Evolutionary conservation across 768 basidiomycete genomes (phyloP).

Genomic region (Rhizopogon rudus): DNA sequence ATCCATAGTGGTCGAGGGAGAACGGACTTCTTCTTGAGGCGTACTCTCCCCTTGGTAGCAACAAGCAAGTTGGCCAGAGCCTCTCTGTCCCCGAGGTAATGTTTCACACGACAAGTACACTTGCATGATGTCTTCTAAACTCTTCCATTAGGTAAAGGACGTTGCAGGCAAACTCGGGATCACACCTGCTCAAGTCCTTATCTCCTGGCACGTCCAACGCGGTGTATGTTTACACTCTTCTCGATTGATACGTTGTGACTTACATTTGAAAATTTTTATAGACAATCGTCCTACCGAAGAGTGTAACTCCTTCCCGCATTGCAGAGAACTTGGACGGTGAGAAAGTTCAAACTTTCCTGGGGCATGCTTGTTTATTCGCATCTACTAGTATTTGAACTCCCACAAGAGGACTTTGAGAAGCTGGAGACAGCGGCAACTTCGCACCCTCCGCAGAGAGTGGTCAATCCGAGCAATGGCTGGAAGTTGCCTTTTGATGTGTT

Average conservation of each 20-base stretch:
- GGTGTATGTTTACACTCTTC: slow-evolving; percentile 41
- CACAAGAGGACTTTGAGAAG: slow-evolving; percentile 34
- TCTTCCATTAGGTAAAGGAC: slow-evolving; percentile 36
- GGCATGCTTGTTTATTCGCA: neutral
- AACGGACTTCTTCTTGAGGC: slow-evolving; percentile 64
- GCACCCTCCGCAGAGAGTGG: slow-evolving; percentile 39
- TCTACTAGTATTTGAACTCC: slow-evolving; percentile 26
- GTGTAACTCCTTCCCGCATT: slow-evolving; percentile 63
- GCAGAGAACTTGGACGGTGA: slow-evolving; percentile 64
- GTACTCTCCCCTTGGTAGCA: slow-evolving; percentile 72
- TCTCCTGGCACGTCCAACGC: slow-evolving; percentile 75
- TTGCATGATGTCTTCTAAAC: neutral
- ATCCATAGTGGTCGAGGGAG: slow-evolving; percentile 57
- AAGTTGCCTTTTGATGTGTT: slow-evolving; percentile 60
- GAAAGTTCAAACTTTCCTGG: slow-evolving; percentile 3
- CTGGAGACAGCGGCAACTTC: slow-evolving; percentile 32
- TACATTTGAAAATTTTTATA: slow-evolving; percentile 15
- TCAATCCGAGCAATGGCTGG: slow-evolving; percentile 60
- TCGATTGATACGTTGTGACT: neutral
- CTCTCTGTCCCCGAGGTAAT: slow-evolving; percentile 53
- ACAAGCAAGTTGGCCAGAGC: slow-evolving; percentile 49
- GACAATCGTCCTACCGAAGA: slow-evolving; percentile 75
- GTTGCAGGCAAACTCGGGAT: slow-evolving; percentile 61
- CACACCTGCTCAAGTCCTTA: slow-evolving; percentile 70
- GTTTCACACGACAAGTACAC: neutral